Evolutionary conservation across 495 filamentous ascomycete genomes (phyloP), one percentile per base, ranked within the genome.

Genomic region (Hyphodiscus hymeniophilus): DNA sequence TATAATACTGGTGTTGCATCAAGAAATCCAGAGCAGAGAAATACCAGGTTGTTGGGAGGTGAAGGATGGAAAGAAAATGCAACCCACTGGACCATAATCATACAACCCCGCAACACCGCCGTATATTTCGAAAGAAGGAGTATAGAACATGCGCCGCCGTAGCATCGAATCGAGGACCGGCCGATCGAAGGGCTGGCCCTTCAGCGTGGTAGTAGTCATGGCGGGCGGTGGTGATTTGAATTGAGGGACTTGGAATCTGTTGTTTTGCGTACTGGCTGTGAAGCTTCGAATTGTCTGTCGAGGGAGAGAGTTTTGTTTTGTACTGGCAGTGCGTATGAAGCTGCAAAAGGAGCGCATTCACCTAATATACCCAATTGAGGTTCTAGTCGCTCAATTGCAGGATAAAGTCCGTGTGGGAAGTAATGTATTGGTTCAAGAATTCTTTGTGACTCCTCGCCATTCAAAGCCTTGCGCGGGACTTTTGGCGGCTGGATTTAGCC

Each of bases 111-210:
- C 80, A 26, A 89, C 84, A 60, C 88, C 87, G 59, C 85, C 84
- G 60, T 97, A 97, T 54, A 90, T 85, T 62, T 96, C 92, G 64
- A 95, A 98, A 40, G 88, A 80, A 38, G 89, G 94, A 46, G 90
- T 94, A 67, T 89, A 95, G 74, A 97, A 94, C 67, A 91, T 71
- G 64, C 90, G 83, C 46, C 89, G 83, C 48, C 85, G 79, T 51
- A 96, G 79, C 63, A 97, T 77, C 26, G 80, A 83, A 55, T 96
- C 92, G 57, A 96, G 75, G 23, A 75, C 66, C 26, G 72, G 68
- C 42, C 88, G 84, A 61, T 96, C 90, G 50, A 98, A 80, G 60
- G 84, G 79, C 72, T 91, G 79, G 53, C 91, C 92, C 62, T 85
- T 90, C 63, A 86, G 82, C 30, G 91, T 96, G 33, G 85, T 84